Percentiles rank a stretch among this genome's conserved stretches.
Evolutionary conservation across 345 rosid genomes (phyloP).

Genomic region (Euphorbia peplus): DNA sequence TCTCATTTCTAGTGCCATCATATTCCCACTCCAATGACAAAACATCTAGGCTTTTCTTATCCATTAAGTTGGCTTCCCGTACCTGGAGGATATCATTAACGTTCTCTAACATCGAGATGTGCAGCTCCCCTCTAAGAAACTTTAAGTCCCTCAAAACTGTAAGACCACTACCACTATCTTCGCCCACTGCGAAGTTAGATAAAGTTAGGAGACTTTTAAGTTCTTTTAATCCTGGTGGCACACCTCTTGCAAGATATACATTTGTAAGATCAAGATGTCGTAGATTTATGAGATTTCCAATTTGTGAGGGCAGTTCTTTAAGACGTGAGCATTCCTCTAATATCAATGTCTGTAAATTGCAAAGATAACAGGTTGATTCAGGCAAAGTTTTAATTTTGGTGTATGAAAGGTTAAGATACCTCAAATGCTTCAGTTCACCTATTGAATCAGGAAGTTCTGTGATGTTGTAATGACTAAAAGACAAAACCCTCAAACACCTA

Average conservation of each 20-base stretch:
- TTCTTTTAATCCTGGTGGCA: constrained; percentile 35
- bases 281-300: constrained; percentile 34
- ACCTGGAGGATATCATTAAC: not conserved
- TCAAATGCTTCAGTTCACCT: constrained; percentile 2
- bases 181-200: constrained; percentile 31
- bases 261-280: constrained; percentile 28
- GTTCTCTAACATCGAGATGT: constrained; percentile 16
- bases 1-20: not conserved
- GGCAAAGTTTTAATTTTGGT: constrained; percentile 10
- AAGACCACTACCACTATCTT: constrained; percentile 25
- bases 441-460: constrained; percentile 6
- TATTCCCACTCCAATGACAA: constrained; percentile 16
- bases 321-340: constrained; percentile 23
- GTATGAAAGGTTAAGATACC: constrained; percentile 11
- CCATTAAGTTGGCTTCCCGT: constrained; percentile 6
- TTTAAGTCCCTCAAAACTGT: constrained; percentile 30
- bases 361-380: not conserved
- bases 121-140: constrained; percentile 30
- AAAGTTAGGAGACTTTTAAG: constrained; percentile 26
- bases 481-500: not conserved
- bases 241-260: constrained; percentile 23
- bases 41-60: not conserved
- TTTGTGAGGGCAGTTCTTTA: constrained; percentile 30
- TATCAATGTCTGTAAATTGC: constrained; percentile 28
- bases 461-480: constrained; percentile 1